Evolutionary conservation across 2,329 filamentous ascomycete species (phyloP), one percentile per base, ranked within the genome.

Genomic region (Calonectria hawksworthii): DNA sequence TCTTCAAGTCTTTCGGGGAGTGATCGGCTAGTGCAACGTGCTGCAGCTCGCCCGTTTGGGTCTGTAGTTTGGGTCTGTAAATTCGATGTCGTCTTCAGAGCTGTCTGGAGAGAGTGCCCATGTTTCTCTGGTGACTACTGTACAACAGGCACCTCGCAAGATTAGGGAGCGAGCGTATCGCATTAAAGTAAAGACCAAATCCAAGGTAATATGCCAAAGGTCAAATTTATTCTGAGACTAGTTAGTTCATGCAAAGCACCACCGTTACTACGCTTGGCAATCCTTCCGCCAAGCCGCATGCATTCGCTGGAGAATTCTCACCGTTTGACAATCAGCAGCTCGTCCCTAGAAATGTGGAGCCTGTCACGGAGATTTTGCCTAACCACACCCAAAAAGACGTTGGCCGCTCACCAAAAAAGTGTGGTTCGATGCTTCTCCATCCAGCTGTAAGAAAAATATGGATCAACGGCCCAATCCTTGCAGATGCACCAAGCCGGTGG

Each of bases 371-470:
- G 51, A 32, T 54, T 28, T 32, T 54, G 26, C 51, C 51, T 18
- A 9, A 32, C 8, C 21, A 11, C 28, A 30, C 51, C 14, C 28
- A 32, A 32, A 54, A 54, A 21, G 51, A 54, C 13, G 3, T 61
- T 61, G 21, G 54, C 32, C n/a, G 54, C 21, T 38, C 13, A 18
- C 54, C 5, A 11, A 2, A n/a, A 11, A 2, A n/a, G 21, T 16
- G 32, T 61, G 54, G 32, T 61, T 61, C 54, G 54, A 61, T 61
- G 32, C 26, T 61, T 38, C 54, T 61, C 54, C 54, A 61, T 38
- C 36, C 21, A 13, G 36, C 13, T n/a, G 32, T 16, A 11, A 54
- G 54, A 32, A 32, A 61, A 61, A 38, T 38, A 61, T 61, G 54
- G 54, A 61, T 23, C 54, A 38, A 36, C 11, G 34, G 34, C 54